Conservation (phyloP, 768 basidiomycete genomes). For the Clavulina sp. region DNA sequence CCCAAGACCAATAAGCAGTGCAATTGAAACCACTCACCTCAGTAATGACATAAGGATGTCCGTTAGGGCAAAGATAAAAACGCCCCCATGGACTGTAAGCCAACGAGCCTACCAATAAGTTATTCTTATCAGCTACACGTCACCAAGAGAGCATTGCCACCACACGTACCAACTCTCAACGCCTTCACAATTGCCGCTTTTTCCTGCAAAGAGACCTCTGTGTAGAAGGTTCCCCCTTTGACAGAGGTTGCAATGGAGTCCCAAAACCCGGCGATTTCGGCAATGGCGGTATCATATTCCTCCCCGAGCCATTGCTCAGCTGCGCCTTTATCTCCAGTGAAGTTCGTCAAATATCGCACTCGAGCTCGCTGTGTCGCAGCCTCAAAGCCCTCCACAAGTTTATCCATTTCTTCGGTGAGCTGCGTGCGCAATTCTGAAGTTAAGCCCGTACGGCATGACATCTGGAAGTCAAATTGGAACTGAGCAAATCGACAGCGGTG, state of each 20-base stretch:
- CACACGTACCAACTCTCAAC: slow-evolving; percentile 14
- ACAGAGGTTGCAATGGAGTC: slow-evolving; percentile 24
- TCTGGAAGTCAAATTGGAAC: slow-evolving; percentile 24
- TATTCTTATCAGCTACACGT: not conserved
- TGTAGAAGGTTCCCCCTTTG: slow-evolving; percentile 29
- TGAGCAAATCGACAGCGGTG: slow-evolving; percentile 32
- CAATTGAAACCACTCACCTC: slow-evolving; percentile 8
- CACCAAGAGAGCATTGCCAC: not conserved
- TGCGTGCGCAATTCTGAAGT: slow-evolving; percentile 13
- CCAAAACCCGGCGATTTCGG: slow-evolving; percentile 32
- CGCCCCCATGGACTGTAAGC: slow-evolving; percentile 4
- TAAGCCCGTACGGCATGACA: slow-evolving; percentile 15
- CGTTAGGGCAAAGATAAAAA: slow-evolving; percentile 10
- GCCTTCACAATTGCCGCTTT: slow-evolving; percentile 32
- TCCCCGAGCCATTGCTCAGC: slow-evolving; percentile 25
- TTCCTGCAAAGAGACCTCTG: slow-evolving; percentile 36
- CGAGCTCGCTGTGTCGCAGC: not conserved
- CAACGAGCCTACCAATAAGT: not conserved
- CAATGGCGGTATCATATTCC: slow-evolving; percentile 25
- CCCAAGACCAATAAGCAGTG: not conserved
- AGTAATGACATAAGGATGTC: slow-evolving; percentile 11
- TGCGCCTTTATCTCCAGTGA: slow-evolving; percentile 1
- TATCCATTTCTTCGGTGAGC: slow-evolving; percentile 7
- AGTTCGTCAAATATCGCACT: not conserved
- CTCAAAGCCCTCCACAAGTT: not conserved